Evolutionary conservation across 345 rosid genomes (phyloP).

Genomic region (Diplotaxis tenuifolia): DNA sequence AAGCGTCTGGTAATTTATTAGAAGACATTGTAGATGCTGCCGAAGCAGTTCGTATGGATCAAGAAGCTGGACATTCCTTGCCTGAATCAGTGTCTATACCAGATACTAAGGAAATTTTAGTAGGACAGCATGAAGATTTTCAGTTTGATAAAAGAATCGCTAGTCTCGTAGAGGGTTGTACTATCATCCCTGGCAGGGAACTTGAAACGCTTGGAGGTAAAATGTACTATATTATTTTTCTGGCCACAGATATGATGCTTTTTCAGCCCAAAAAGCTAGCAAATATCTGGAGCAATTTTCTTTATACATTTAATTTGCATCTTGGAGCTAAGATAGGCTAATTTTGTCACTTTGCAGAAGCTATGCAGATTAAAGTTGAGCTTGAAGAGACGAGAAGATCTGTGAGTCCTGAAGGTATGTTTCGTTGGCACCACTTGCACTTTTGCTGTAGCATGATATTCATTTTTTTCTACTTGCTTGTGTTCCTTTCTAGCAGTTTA

Average conservation of each 20-base stretch:
- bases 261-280: background rate
- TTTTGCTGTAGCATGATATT: conserved; percentile 24
- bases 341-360: conserved; percentile 51
- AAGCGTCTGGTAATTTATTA: conserved; percentile 89
- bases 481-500: conserved; percentile 16
- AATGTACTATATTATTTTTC: conserved; percentile 7
- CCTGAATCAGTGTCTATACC: conserved; percentile 28
- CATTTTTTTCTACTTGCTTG: conserved; percentile 12
- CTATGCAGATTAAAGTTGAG: conserved; percentile 64
- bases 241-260: conserved; percentile 10
- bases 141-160: conserved; percentile 70
- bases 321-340: conserved; percentile 20
- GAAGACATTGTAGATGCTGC: conserved; percentile 53
- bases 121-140: conserved; percentile 52
- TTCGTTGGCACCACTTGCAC: conserved; percentile 19
- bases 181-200: conserved; percentile 69
- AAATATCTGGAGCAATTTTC: conserved; percentile 3
- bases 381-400: conserved; percentile 46
- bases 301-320: conserved; percentile 15
- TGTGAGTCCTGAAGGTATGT: conserved; percentile 60
- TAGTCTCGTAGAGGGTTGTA: conserved; percentile 69
- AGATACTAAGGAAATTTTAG: conserved; percentile 29
- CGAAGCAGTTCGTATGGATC: conserved; percentile 39
- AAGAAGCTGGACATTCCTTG: conserved; percentile 41
- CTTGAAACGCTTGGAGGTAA: conserved; percentile 84